Percentiles rank a stretch among this genome's conserved stretches.
Evolutionary conservation across 2,329 filamentous ascomycete species (phyloP).

Genomic region (Venturia oleaginea): DNA sequence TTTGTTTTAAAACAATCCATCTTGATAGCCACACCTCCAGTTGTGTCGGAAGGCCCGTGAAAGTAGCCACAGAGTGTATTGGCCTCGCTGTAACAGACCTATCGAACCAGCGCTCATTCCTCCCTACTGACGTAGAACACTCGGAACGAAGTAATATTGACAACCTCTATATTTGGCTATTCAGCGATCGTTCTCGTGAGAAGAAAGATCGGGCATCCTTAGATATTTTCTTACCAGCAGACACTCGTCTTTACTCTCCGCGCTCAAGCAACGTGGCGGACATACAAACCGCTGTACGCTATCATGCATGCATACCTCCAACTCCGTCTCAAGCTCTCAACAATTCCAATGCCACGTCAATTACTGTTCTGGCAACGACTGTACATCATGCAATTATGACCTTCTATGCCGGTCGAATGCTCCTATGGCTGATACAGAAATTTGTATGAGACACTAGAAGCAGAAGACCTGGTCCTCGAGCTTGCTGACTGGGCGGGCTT

Average conservation of each 20-base stretch:
- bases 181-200: neutral
- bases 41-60: no score
- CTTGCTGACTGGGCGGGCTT: constrained; percentile 93
- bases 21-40: no score
- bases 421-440: neutral
- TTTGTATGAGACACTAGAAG: constrained; percentile 50
- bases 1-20: no score
- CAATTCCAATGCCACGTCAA: neutral
- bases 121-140: no score
- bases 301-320: neutral
- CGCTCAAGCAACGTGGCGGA: neutral
- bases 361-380: neutral
- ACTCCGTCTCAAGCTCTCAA: neutral
- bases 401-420: neutral
- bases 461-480: constrained; percentile 96
- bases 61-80: no score
- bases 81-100: no score
- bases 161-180: neutral
- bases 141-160: neutral
- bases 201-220: neutral
- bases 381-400: neutral
- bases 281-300: neutral
- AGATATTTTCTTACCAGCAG: neutral
- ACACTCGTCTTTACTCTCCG: no score
- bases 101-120: no score